These are phyloP conservation scores for Schoenoplectus tabernaemontani DNA, from an alignment of 202 grass and related monocot species.

Conservation along the genomic window DNA sequence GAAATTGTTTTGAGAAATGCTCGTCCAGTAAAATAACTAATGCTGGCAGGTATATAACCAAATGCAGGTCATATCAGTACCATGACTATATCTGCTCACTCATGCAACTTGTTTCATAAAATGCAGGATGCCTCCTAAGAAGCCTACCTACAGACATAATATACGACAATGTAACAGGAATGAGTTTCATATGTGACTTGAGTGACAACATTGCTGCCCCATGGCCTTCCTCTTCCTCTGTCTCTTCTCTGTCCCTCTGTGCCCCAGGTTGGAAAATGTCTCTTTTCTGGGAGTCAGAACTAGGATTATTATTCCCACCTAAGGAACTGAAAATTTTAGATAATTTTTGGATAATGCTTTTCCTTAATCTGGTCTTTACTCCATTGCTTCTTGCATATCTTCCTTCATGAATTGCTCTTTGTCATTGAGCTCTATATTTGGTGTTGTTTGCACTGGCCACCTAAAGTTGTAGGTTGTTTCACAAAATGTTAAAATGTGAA, in stretches of 20 bases:
- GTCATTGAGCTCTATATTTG: background rate
- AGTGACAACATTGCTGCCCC: conserved; percentile 95
- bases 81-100: background rate
- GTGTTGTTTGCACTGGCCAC: background rate
- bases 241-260: conserved; percentile 88
- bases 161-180: conserved; percentile 73
- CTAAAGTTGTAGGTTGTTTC: background rate
- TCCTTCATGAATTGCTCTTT: background rate
- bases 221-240: conserved; percentile 92
- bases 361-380: background rate
- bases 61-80: background rate
- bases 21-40: too few species aligned
- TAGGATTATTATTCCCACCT: background rate
- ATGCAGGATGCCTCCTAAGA: conserved; percentile 79
- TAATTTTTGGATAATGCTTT: background rate
- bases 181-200: conserved; percentile 93
- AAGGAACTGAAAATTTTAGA: background rate
- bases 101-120: background rate
- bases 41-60: background rate
- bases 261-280: conserved; percentile 53
- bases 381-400: background rate
- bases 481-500: background rate
- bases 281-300: background rate
- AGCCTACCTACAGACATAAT: conserved; percentile 85
- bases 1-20: too few species aligned